Evolutionary conservation across 2,329 filamentous ascomycete species (phyloP).

Genomic region (Periconia sp.): DNA sequence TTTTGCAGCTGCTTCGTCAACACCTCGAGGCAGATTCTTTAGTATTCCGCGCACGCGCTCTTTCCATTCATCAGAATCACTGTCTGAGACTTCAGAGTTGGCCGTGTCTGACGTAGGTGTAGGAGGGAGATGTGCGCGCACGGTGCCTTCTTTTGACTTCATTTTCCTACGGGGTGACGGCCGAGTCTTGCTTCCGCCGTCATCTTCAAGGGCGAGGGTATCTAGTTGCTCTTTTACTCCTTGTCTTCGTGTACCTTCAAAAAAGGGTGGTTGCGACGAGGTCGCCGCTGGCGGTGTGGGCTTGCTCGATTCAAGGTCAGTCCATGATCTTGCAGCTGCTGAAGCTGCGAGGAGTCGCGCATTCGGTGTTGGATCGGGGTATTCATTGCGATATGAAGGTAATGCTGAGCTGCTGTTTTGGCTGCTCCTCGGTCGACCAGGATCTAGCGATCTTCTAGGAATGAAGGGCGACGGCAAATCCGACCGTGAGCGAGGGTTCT

Average conservation of each 20-base stretch:
- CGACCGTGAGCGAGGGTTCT: conserved; percentile 22
- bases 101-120: conserved; percentile 38
- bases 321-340: conserved; percentile 39
- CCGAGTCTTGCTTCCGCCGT: conserved; percentile 22
- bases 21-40: conserved; percentile 78
- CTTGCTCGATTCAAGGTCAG: conserved; percentile 27
- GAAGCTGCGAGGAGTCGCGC: conserved; percentile 34
- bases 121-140: conserved; percentile 37
- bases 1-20: conserved; percentile 82
- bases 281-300: conserved; percentile 7
- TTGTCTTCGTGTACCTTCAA: conserved; percentile 20
- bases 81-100: conserved; percentile 25
- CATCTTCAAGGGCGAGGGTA: conserved; percentile 25
- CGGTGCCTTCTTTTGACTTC: conserved; percentile 35
- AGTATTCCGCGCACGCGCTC: conserved; percentile 57
- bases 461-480: conserved; percentile 9
- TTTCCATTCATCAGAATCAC: conserved; percentile 46
- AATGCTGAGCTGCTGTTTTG: conserved; percentile 19
- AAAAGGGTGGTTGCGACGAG: conserved; percentile 6
- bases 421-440: conserved; percentile 10
- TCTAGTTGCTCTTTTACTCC: conserved; percentile 24
- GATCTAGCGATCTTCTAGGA: conserved; percentile 13
- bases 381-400: conserved; percentile 58
- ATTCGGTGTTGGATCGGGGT: conserved; percentile 41
- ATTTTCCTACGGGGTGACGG: conserved; percentile 31